Base-by-base conservation (phyloP, 805 yeast species). In the Lachancea quebecensis region DNA sequence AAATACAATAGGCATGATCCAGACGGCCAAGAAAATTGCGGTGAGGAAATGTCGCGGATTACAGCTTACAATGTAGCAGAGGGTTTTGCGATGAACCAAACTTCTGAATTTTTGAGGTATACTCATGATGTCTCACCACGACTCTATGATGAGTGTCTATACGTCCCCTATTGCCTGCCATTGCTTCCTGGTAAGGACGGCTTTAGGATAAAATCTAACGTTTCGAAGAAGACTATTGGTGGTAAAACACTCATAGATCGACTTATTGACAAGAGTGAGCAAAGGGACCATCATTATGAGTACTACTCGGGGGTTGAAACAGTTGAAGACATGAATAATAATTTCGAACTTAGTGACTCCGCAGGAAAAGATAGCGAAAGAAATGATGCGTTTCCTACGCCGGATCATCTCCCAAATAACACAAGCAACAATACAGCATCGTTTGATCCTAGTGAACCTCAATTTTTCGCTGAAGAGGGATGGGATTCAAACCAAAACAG, bases 361-460 rank as follows among this genome's bases (percentile, higher is more conserved):
- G 52, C 48, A 15, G 49, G 47, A 2, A 58, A 49, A 25, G 52
- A 38, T 18, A 36, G 36, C 7, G 57, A 52, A 29, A 51, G 42
- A 17, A 33, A 29, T 28, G 61, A 58, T 28, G 43, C 54, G 1
- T 47, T 45, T 8, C 51, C 49, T 2, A 48, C 52, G 2, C 60
- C 61, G 3, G 59, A 59, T 44, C 61, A 62, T 50, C 36, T 62
- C 21, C 65, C 65, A 2, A 52, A 45, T 39, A 52, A 54, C 5
- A 3, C 38, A 9, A 29, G 47, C 2, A 51, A 50, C 46, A 67
- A 58, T 48, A 72, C 69, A 38, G 67, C 66, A 42, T 80, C 82
- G n/a, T 86, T 87, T 62, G 88, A 89, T 61, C 96, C 97, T 0
- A 79, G 89, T 12, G 97, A 89, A 59, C 97, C 97, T 0, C 96